Evolutionary conservation across 306 rosid genomes (phyloP).

Genomic region (Arachis stenosperma): DNA sequence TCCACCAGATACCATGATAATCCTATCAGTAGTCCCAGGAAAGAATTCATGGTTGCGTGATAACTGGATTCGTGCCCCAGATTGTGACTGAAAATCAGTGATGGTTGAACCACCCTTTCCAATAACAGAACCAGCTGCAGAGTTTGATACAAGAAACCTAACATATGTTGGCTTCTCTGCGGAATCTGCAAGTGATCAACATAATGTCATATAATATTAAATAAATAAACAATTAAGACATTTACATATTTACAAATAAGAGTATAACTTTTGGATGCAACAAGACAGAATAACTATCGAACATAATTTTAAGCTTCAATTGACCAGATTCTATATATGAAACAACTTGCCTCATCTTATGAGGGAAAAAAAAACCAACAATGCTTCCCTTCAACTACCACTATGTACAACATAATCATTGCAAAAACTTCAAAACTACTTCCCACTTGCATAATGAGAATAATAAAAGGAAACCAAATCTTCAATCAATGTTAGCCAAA

Average conservation of each 20-base stretch:
- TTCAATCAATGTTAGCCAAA: too few relatives aligned
- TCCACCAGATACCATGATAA: slow-evolving; percentile 93
- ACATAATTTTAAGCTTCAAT: not conserved
- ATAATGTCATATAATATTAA: slow-evolving; percentile 26
- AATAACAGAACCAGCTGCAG: slow-evolving; percentile 99
- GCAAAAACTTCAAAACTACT: not conserved
- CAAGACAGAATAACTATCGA: not conserved
- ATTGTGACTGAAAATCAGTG: slow-evolving; percentile 95
- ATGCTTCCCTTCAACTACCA: slow-evolving; percentile 9
- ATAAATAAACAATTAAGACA: slow-evolving; percentile 26
- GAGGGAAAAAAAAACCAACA: not conserved
- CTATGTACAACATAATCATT: not conserved
- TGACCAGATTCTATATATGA: not conserved
- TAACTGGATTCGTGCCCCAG: slow-evolving; percentile 98
- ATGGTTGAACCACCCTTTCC: slow-evolving; percentile 99
- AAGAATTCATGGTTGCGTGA: slow-evolving; percentile 96
- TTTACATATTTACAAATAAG: slow-evolving; percentile 20
- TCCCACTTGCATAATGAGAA: not conserved
- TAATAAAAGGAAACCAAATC: not conserved
- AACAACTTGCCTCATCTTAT: not conserved
- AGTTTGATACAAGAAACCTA: slow-evolving; percentile 93
- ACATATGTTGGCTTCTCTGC: slow-evolving; percentile 85
- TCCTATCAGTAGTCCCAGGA: slow-evolving; percentile 98
- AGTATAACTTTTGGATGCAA: slow-evolving; percentile 8
- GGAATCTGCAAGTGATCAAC: slow-evolving; percentile 61